Evolutionary conservation across 2,329 filamentous ascomycete genomes (phyloP), one percentile per base, ranked within the genome.

Genomic region (Verticillium nubilum): DNA sequence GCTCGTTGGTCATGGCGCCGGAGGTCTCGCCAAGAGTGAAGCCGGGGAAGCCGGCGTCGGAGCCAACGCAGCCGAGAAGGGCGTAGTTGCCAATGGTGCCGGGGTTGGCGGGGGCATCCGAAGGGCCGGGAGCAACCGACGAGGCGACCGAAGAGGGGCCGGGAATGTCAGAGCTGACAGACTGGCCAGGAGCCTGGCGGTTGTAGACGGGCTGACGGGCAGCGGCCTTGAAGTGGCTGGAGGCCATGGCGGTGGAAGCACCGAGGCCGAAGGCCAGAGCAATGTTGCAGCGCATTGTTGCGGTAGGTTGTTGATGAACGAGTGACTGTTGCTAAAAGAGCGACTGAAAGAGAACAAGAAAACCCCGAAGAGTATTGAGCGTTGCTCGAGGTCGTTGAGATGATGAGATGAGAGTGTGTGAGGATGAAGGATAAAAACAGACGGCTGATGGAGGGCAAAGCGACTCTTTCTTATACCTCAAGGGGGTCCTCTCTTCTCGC

Each of bases 51-150:
- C 68, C 65, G 28, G 63, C 52, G 13, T 57, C 27, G 29, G 69
- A 72, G n/a, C 58, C 57, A 35, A 64, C 62, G 62, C 72, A 74
- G 59, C 72, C 72, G 35, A 66, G 60, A 59, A 65, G 62, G 52
- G 57, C 61, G 63, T 65, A 71, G 60, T 55, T 60, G 3, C 59
- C 61, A 17, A 65, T 56, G 10, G 42, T 54, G 56, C 17, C 25
- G 10, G 61, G 62, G 58, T 66, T 59, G 56, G 33, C n/a, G 13
- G 52, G 12, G 7, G 61, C 61, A 58, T 65, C 58, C 54, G 33
- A 28, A 27, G 52, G 52, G 25, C 25, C 52, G 25, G 52, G 52
- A 28, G 25, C 52, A 9, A 13, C 25, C 13, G 52, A 53, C 12
- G 52, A 53, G 19, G 31, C 53, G 53, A 50, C 42, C 6, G 52